A percentile compares a stretch with the other conserved stretches of the same genome.
These are phyloP conservation scores for Marsdenia floribunda DNA, from an alignment of 257 asterid species.

Conservation along the genomic window DNA sequence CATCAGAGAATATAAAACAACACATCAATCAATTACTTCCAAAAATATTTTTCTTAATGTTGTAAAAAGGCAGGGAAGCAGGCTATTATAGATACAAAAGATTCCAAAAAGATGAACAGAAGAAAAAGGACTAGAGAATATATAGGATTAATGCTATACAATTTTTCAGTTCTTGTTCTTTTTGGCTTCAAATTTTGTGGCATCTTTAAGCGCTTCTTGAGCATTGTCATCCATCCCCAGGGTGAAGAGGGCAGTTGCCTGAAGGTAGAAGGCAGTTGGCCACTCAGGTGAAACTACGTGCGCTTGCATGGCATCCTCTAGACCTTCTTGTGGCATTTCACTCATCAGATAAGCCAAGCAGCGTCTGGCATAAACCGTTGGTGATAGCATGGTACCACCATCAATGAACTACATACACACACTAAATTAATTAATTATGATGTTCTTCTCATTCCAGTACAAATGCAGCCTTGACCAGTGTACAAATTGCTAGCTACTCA, in stretches of 20 bases:
- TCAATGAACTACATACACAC: slow-evolving; percentile 55
- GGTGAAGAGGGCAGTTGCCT: slow-evolving; percentile 37
- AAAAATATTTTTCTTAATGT: neutral
- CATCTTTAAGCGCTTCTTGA: slow-evolving; percentile 43
- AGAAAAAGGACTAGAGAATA: neutral
- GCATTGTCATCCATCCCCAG: slow-evolving; percentile 46
- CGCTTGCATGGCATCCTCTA: slow-evolving; percentile 44
- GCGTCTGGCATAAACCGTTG: slow-evolving; percentile 72
- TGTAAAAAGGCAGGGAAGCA: slow-evolving; percentile 3
- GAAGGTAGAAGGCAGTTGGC: slow-evolving; percentile 46
- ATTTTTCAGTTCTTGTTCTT: slow-evolving; percentile 24
- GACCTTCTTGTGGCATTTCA: slow-evolving; percentile 36
- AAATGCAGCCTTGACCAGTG: neutral
- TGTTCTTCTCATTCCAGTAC: neutral
- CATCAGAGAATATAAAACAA: slow-evolving; percentile 6
- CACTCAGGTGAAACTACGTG: slow-evolving; percentile 38
- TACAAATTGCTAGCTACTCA: neutral
- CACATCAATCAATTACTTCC: neutral
- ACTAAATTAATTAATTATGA: neutral
- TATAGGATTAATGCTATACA: neutral
- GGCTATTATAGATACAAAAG: slow-evolving; percentile 5
- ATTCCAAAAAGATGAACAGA: neutral
- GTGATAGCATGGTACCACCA: slow-evolving; percentile 87
- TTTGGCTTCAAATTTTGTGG: slow-evolving; percentile 35
- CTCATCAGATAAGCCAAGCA: slow-evolving; percentile 47